Evolutionary conservation across 192 early-diverging fungal species (phyloP).

Genomic region (Coemansia sp.): DNA sequence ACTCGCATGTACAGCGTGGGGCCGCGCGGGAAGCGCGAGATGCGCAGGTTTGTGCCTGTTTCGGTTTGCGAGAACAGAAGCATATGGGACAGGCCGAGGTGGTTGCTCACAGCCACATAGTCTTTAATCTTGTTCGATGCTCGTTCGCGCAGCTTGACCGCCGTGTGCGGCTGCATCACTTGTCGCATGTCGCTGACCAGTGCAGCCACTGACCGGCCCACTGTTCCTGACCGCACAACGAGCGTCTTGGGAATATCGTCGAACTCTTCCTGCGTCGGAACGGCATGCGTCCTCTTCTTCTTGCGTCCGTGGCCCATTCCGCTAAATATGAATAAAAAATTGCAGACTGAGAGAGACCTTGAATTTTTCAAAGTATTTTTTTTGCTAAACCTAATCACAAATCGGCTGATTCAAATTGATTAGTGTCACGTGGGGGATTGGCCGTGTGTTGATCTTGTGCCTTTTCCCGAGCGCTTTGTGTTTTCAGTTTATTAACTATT

Average conservation of each 20-base stretch:
- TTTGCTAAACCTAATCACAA: no score
- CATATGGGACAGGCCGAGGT: conserved; percentile 84
- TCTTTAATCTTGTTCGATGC: conserved; percentile 90
- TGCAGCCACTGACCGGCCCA: conserved; percentile 71
- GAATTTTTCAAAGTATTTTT: no score
- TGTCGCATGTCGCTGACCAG: conserved; percentile 82
- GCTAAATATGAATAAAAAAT: not conserved
- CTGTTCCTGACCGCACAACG: conserved; percentile 86
- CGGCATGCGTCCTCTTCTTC: conserved; percentile 52
- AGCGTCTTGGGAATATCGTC: conserved; percentile 76
- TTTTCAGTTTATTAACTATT: no score
- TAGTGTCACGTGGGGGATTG: no score
- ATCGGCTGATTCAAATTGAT: no score
- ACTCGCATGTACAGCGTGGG: conserved; percentile 91
- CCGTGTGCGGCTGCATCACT: conserved; percentile 96
- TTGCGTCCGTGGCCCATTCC: conserved; percentile 47
- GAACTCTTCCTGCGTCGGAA: conserved; percentile 54
- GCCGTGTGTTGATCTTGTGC: no score
- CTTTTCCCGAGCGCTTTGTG: no score
- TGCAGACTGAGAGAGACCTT: not conserved
- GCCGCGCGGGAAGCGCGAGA: conserved; percentile 83
- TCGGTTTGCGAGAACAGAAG: conserved; percentile 86
- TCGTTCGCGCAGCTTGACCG: conserved; percentile 82
- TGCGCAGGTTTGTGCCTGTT: conserved; percentile 77
- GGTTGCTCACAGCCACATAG: conserved; percentile 84